Percentiles rank a stretch among this genome's conserved stretches.
These are phyloP conservation scores for Oenanthe javanica DNA, from an alignment of 140 eudicot species.

Conservation along the genomic window DNA sequence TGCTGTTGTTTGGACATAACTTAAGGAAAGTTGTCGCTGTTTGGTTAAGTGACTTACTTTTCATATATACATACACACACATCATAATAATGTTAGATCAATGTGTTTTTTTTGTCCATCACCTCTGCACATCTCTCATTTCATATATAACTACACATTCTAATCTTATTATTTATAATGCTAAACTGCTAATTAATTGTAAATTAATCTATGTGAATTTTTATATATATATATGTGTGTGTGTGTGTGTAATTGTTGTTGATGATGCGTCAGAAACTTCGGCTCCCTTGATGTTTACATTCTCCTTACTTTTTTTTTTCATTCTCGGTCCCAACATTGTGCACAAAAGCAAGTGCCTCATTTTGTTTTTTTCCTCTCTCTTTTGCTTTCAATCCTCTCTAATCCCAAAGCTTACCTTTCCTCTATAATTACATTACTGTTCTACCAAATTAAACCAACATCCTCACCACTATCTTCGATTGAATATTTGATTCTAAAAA, in stretches of 20 bases:
- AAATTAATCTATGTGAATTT: no score
- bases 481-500: no score
- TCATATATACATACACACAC: background rate
- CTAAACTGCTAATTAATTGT: no score
- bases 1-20: background rate
- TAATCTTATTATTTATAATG: no score
- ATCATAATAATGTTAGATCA: background rate
- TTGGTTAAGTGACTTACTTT: constrained; percentile 8
- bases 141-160: no score
- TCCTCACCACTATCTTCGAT: no score
- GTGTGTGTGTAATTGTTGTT: background rate
- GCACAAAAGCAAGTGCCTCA: background rate
- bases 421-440: background rate
- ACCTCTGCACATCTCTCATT: background rate
- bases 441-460: background rate
- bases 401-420: background rate
- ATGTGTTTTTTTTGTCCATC: background rate
- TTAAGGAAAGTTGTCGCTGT: constrained; percentile 6
- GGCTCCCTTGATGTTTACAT: constrained; percentile 10
- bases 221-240: no score
- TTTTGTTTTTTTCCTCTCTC: no score
- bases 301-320: background rate
- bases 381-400: background rate
- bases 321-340: background rate
- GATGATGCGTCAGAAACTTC: constrained; percentile 23